Evolutionary conservation across 2,329 filamentous ascomycete genomes (phyloP).

Genomic region (Pseudogymnoascus sp.): DNA sequence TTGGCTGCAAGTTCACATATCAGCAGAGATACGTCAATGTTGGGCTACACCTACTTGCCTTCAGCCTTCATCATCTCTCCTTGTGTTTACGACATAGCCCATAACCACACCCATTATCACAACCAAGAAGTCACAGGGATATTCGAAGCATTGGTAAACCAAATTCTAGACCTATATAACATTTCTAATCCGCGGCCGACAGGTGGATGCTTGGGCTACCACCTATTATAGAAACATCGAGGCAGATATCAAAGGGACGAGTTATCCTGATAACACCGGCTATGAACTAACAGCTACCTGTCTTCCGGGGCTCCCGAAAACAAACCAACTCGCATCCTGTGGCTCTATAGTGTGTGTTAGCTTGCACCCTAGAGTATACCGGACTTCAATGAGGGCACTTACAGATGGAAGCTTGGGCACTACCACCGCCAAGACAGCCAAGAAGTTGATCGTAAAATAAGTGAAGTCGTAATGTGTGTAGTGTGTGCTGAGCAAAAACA

Average conservation of each 20-base stretch:
- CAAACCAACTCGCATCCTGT: conserved; percentile 67
- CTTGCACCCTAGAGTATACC: not conserved
- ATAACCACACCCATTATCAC: not conserved
- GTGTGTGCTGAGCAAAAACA: conserved; percentile 95
- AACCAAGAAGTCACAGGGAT: not conserved
- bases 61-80: not conserved
- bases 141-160: conserved; percentile 4
- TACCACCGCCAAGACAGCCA: conserved; percentile 84
- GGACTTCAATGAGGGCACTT: conserved; percentile 32
- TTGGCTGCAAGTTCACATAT: not conserved
- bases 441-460: conserved; percentile 95
- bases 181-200: conserved; percentile 4
- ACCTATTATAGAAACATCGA: conserved; percentile 4
- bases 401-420: conserved; percentile 95
- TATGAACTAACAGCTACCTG: conserved; percentile 20
- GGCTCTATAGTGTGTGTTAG: conserved; percentile 46
- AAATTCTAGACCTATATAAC: conserved; percentile 7
- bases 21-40: not conserved
- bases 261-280: conserved; percentile 5
- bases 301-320: conserved; percentile 64
- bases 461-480: conserved; percentile 97
- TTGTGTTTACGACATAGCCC: not conserved
- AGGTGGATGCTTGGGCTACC: not conserved
- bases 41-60: not conserved
- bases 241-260: not conserved